Evolutionary conservation across 768 basidiomycete species (phyloP).

Genomic region (Antrodiella citrinella): DNA sequence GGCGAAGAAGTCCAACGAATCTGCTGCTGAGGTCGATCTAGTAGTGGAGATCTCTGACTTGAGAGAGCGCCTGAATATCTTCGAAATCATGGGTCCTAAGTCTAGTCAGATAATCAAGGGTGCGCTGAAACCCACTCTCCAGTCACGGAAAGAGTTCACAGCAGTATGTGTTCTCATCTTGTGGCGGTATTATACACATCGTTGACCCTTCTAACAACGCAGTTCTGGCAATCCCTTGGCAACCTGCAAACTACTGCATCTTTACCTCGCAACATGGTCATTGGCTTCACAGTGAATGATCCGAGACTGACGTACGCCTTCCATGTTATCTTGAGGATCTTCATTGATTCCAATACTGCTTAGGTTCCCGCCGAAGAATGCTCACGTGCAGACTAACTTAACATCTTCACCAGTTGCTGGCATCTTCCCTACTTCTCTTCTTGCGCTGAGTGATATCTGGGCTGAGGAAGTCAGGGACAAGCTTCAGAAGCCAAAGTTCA

Average conservation of each 20-base stretch:
- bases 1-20: constrained; percentile 18
- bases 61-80: constrained; percentile 62
- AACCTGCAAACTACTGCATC: constrained; percentile 58
- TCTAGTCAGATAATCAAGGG: constrained; percentile 40
- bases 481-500: constrained; percentile 57
- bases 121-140: constrained; percentile 41
- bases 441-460: constrained; percentile 73
- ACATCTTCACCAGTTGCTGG: constrained; percentile 23
- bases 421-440: constrained; percentile 45
- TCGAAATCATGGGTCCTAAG: constrained; percentile 86
- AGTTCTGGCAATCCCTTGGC: constrained; percentile 65
- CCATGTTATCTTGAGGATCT: background rate
- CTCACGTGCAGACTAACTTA: constrained; percentile 33
- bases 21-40: constrained; percentile 15
- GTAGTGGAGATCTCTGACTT: constrained; percentile 66
- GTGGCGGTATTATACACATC: too few relatives aligned
- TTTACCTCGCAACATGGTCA: constrained; percentile 64
- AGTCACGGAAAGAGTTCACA: constrained; percentile 47
- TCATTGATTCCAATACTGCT: background rate
- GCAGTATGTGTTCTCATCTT: constrained; percentile 35
- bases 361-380: constrained; percentile 83
- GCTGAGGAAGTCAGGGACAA: constrained; percentile 42
- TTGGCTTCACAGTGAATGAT: constrained; percentile 77
- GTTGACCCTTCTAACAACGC: background rate
- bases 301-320: constrained; percentile 70